Evolutionary conservation across 768 basidiomycete species (phyloP), one percentile per base, ranked within the genome.

Genomic region (Calocera cornea): DNA sequence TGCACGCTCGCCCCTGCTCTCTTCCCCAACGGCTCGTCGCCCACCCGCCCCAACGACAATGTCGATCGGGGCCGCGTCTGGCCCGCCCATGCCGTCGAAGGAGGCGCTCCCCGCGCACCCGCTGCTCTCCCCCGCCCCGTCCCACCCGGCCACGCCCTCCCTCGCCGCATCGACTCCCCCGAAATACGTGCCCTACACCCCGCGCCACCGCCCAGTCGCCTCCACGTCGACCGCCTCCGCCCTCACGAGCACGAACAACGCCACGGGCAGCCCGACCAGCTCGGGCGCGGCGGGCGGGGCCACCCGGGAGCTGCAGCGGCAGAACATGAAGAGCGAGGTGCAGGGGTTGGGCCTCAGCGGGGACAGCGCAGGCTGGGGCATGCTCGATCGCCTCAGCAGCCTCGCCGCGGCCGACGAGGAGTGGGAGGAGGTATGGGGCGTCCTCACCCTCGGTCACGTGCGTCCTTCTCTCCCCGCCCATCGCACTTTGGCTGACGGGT

Each of bases 171-270:
- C 73, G 24, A 64, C 75, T 8, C 69, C 74, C 2, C 79, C 84
- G 12, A 81, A 82, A 69, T 92, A 91, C 77, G 83, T 87, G 1
- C 86, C 89, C 1, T 91, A 92, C 71, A 91, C 88, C 0, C 89
- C 90, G 0, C 78, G 86, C 27, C 89, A 90, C 47, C 84, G 87
- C 49, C 79, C 80, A 10, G 75, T 80, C 14, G 80, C 83, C 2
- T 73, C 78, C 0, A 75, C 76, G 2, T 72, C 77, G 12, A 81
- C 83, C 0, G 76, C 78, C 2, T 72, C 73, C 70, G 81, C 76
- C 50, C 79, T 79, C 84, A 0, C 73, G 81, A 17, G 69, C 74
- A 34, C 71, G 44, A 47, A 47, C 78, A 17, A 68, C 75, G 41
- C 66, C 72, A 27, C 44, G 7, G 54, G 54, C 70, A 76, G 17